phyloP scores from a whole-genome alignment of 2,329 filamentous ascomycete genomes.

The Fusarium decemcellulare region DNA sequence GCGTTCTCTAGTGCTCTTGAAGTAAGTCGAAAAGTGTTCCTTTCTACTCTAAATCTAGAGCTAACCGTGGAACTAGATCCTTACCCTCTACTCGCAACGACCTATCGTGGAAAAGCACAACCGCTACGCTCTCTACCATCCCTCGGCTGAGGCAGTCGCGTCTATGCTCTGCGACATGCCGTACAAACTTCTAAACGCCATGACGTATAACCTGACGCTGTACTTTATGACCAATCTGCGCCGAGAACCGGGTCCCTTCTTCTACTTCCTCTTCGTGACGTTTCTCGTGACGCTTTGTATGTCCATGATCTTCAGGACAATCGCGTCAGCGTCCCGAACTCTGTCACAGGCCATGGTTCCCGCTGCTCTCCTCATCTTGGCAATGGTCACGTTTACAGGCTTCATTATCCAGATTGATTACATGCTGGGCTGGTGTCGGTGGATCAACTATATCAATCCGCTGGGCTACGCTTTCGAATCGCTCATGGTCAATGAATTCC shows the following conservation, averaged over 20 bases:
- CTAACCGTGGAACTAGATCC: conserved; percentile 49
- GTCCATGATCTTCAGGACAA: conserved; percentile 61
- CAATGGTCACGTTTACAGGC: conserved; percentile 58
- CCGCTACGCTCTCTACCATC: conserved; percentile 54
- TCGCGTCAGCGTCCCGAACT: conserved; percentile 63
- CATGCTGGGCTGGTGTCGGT: conserved; percentile 75
- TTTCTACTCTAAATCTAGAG: accelerated
- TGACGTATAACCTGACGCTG: conserved; percentile 60
- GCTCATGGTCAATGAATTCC: conserved; percentile 77
- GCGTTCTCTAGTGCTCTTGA: conserved; percentile 56
- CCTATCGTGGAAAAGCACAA: conserved; percentile 54
- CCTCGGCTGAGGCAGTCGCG: conserved; percentile 48
- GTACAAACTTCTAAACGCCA: conserved; percentile 53
- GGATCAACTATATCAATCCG: conserved; percentile 76
- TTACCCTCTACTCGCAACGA: conserved; percentile 49
- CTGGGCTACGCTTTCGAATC: conserved; percentile 76
- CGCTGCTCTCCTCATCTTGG: conserved; percentile 53
- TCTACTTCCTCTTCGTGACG: conserved; percentile 60
- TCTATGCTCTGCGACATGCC: conserved; percentile 58
- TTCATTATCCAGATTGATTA: conserved; percentile 58
- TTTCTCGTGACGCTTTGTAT: conserved; percentile 53
- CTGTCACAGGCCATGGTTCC: conserved; percentile 60
- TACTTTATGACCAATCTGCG: conserved; percentile 65
- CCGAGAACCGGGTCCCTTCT: conserved; percentile 60
- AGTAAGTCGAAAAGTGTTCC: conserved; percentile 19